Evolutionary conservation across 2,329 filamentous ascomycete genomes (phyloP).

Genomic region (Trichoderma asperellum): DNA sequence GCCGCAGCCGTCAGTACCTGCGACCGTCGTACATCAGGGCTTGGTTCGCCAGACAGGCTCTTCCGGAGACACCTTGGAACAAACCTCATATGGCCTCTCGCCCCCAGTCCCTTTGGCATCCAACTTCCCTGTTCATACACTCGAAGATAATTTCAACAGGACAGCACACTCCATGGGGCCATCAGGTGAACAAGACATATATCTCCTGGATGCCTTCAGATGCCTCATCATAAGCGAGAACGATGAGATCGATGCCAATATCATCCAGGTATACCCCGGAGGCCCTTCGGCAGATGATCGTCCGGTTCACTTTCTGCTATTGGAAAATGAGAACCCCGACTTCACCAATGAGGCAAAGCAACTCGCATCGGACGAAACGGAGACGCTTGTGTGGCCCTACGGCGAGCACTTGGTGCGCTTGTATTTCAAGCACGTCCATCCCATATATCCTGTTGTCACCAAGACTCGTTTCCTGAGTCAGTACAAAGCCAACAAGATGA

Average conservation of each 20-base stretch:
- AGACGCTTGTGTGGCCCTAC: slow-evolving; percentile 47
- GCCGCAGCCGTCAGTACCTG: slow-evolving; percentile 25
- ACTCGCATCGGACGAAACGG: slow-evolving; percentile 48
- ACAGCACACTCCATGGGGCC: slow-evolving; percentile 53
- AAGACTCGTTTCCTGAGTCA: slow-evolving; percentile 49
- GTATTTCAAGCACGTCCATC: slow-evolving; percentile 52
- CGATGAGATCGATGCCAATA: slow-evolving; percentile 50
- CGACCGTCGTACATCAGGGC: slow-evolving; percentile 37
- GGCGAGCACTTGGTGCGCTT: slow-evolving; percentile 48
- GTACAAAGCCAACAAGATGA: slow-evolving; percentile 44
- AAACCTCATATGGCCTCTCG: slow-evolving; percentile 18
- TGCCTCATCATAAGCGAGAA: slow-evolving; percentile 51
- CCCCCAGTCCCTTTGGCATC: slow-evolving; percentile 4
- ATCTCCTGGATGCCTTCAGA: slow-evolving; percentile 52
- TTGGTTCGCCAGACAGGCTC: slow-evolving; percentile 31
- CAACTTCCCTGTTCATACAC: slow-evolving; percentile 38
- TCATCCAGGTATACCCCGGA: slow-evolving; percentile 48
- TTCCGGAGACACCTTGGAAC: slow-evolving; percentile 3
- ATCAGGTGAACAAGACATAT: slow-evolving; percentile 52
- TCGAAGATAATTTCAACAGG: slow-evolving; percentile 48
- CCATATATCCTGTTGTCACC: slow-evolving; percentile 49
- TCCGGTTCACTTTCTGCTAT: slow-evolving; percentile 51
- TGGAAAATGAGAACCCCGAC: slow-evolving; percentile 51
- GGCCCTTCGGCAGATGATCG: slow-evolving; percentile 41
- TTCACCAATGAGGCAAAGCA: slow-evolving; percentile 46